Evolutionary conservation across 2,329 filamentous ascomycete species (phyloP).

Genomic region (Exophiala lecanii-corni): DNA sequence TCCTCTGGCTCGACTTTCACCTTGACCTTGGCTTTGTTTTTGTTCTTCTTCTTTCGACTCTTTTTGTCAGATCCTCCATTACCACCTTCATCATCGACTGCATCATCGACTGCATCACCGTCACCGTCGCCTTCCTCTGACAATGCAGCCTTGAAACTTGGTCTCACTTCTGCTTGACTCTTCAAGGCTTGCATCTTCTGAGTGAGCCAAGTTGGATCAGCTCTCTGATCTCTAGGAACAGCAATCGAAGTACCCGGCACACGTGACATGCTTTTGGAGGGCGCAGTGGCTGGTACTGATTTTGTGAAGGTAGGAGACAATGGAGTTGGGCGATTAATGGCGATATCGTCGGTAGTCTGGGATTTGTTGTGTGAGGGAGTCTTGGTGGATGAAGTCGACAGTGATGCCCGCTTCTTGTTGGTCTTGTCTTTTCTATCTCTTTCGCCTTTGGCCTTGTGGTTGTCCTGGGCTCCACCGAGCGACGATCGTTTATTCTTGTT

Average conservation of each 20-base stretch:
- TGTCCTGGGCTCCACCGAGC: no score
- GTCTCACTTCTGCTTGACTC: background rate
- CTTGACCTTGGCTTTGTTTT: slow-evolving; percentile 5
- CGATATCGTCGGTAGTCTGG: background rate
- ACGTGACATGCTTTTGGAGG: background rate
- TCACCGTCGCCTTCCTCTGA: slow-evolving; percentile 2
- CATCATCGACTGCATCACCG: background rate
- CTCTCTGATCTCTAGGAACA: background rate
- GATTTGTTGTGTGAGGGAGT: background rate
- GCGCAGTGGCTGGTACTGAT: background rate
- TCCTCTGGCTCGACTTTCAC: slow-evolving; percentile 1
- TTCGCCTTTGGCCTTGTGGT: no score
- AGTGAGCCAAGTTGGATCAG: background rate
- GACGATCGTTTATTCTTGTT: no score
- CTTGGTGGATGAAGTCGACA: background rate
- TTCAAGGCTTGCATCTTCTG: background rate
- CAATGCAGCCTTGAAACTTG: background rate
- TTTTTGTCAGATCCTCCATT: slow-evolving; percentile 7
- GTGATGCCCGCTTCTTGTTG: no score
- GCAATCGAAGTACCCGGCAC: background rate
- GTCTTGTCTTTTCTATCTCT: no score
- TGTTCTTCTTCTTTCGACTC: slow-evolving; percentile 5
- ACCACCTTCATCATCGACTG: slow-evolving; percentile 2
- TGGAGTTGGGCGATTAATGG: background rate
- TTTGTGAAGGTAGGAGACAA: background rate